These are phyloP conservation scores for Lophium mytilinum DNA, from an alignment of 495 filamentous ascomycete species.

Conservation along the genomic window DNA sequence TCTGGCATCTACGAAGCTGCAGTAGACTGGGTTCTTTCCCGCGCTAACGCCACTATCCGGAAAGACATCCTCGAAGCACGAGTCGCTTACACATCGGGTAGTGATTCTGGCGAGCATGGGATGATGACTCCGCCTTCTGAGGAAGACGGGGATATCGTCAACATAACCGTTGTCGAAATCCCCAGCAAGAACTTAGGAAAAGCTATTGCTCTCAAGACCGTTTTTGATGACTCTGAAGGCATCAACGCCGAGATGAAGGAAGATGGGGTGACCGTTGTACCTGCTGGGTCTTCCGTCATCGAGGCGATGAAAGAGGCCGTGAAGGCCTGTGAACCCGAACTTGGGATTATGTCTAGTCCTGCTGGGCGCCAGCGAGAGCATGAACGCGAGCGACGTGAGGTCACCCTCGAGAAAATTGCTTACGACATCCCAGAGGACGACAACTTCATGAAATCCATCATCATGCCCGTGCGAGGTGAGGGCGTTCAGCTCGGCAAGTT, in stretches of 20 bases:
- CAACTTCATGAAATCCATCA: constrained; percentile 71
- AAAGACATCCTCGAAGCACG: constrained; percentile 57
- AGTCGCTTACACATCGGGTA: constrained; percentile 57
- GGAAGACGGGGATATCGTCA: constrained; percentile 72
- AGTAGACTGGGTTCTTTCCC: constrained; percentile 86
- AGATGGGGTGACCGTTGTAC: constrained; percentile 68
- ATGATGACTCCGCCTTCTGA: constrained; percentile 52
- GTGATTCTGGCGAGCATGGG: constrained; percentile 42
- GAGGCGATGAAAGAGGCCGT: constrained; percentile 80
- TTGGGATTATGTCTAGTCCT: constrained; percentile 64
- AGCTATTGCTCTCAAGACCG: constrained; percentile 72
- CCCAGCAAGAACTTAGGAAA: constrained; percentile 73
- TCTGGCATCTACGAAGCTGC: constrained; percentile 86
- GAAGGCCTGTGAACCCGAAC: constrained; percentile 66
- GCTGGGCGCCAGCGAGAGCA: constrained; percentile 64
- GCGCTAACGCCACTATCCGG: constrained; percentile 82
- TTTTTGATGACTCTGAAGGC: constrained; percentile 86
- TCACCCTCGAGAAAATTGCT: constrained; percentile 76
- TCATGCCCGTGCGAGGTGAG: constrained; percentile 70
- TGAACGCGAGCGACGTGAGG: constrained; percentile 71
- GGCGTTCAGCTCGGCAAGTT: constrained; percentile 64
- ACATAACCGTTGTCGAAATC: constrained; percentile 80
- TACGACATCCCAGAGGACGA: constrained; percentile 58
- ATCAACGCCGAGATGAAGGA: constrained; percentile 97
- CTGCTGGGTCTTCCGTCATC: constrained; percentile 66